A percentile compares a stretch with the other conserved stretches of the same genome.
Conservation (phyloP, 1,284 basidiomycete genomes). For the Chondrostereum purpureum region DNA sequence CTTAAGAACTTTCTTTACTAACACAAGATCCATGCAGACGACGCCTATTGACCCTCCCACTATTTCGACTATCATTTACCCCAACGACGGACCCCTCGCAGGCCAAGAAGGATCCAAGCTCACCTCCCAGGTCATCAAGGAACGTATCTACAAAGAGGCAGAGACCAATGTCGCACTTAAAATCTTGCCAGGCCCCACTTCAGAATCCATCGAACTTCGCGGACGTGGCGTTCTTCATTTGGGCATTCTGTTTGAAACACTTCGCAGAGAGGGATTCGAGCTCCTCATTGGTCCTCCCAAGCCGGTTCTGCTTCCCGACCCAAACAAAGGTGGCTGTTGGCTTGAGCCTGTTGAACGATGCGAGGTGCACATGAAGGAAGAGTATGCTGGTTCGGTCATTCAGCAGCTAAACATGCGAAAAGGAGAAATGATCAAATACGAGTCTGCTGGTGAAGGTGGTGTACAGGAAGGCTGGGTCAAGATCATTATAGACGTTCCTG, state of each 20-base stretch:
- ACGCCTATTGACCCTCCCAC: conserved; percentile 44
- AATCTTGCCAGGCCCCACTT: conserved; percentile 40
- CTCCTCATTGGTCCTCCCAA: conserved; percentile 38
- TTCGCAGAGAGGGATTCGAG: conserved; percentile 41
- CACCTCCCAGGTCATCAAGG: conserved; percentile 39
- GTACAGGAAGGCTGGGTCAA: conserved; percentile 32
- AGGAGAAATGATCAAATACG: conserved; percentile 38
- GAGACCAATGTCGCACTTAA: conserved; percentile 41
- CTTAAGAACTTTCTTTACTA: neutral
- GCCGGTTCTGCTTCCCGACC: conserved; percentile 38
- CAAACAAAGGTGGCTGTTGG: conserved; percentile 24
- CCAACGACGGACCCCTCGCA: conserved; percentile 39
- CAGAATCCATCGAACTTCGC: conserved; percentile 39
- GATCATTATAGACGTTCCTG: conserved; percentile 39
- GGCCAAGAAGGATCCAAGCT: conserved; percentile 39
- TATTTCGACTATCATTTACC: conserved; percentile 38
- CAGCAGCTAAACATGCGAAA: conserved; percentile 42
- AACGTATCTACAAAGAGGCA: conserved; percentile 40
- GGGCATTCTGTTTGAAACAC: conserved; percentile 39
- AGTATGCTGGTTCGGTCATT: conserved; percentile 37
- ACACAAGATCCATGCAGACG: conserved; percentile 19
- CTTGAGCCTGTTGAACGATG: conserved; percentile 39
- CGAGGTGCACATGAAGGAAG: conserved; percentile 34
- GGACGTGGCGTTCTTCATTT: conserved; percentile 43
- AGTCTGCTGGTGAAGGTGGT: conserved; percentile 18